Base-by-base conservation (phyloP, 768 basidiomycete genomes). In the Kwoniella botswanensis region DNA sequence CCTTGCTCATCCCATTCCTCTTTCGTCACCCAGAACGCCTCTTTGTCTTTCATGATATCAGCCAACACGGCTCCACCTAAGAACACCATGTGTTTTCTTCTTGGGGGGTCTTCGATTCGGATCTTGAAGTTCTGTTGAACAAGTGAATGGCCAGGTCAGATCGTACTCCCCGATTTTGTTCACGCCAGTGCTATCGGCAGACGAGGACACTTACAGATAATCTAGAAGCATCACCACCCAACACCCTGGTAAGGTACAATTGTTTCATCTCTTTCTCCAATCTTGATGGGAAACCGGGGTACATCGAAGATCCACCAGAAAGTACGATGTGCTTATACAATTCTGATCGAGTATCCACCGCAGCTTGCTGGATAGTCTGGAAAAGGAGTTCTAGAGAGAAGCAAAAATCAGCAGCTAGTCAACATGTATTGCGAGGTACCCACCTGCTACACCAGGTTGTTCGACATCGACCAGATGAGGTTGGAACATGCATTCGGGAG, bases 181-280 rank as follows among this genome's bases (percentile, higher is more conserved):
- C 42, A 2, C 7, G 13, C 21, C 18, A 63, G 61, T 3, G 44
- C n/a, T 12, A 17, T 12, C 0, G 13, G 4, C 9, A 24, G 58
- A 35, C 6, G 54, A 35, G 4, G 7, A 54, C 18, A 89, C 93
- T 70, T 73, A 97, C 96, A 82, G 92, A 94, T 77, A 98, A 82
- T 46, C 97, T 87, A 17, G 90, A 84, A 0, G 93, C 90, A 81
- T 98, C 91, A 18, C 92, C 90, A 56, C 88, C 87, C 56, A 98
- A 87, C 18, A 98, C 93, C n/a, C 90, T 87, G 1, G 92, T 92
- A 71, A 99, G 88, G 84, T 98, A 94, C n/a, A 98, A 87, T 84
- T 98, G 97, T 85, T 98, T 98, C 92, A 98, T 94, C 86, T 99
- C 96, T 86, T 98, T 98, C 85, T 98, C 97, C 55, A 99, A 87